A percentile compares a stretch with the other conserved stretches of the same genome.
phyloP scores from a whole-genome alignment of 306 rosid species.

The Mimosa bimucronata region DNA sequence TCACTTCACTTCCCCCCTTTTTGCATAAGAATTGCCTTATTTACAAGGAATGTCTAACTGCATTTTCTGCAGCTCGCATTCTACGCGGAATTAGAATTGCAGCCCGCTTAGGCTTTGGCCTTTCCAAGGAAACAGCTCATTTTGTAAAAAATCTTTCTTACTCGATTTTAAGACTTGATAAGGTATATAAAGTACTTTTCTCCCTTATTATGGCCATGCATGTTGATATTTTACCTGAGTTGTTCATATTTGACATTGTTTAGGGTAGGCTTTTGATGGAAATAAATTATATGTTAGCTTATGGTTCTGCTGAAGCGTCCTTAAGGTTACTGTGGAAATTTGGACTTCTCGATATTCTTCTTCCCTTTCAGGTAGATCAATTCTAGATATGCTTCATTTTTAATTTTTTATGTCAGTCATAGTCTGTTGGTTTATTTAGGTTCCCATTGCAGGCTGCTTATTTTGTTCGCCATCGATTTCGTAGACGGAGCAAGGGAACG shows the following conservation, averaged over 20 bases:
- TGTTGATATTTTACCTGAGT: slow-evolving; percentile 34
- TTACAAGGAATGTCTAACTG: slow-evolving; percentile 16
- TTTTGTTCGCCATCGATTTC: slow-evolving; percentile 68
- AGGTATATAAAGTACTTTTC: slow-evolving; percentile 54
- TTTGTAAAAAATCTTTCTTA: slow-evolving; percentile 54
- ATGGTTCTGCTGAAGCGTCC: slow-evolving; percentile 91
- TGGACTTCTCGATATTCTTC: slow-evolving; percentile 82
- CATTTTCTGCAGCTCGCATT: slow-evolving; percentile 76
- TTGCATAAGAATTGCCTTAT: not conserved
- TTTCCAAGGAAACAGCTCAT: slow-evolving; percentile 79
- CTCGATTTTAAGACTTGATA: slow-evolving; percentile 71
- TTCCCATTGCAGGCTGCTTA: slow-evolving; percentile 77
- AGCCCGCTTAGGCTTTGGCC: slow-evolving; percentile 80
- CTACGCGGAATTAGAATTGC: slow-evolving; percentile 86
- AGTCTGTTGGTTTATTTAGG: slow-evolving; percentile 29
- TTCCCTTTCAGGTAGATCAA: slow-evolving; percentile 69
- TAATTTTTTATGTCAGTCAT: slow-evolving; percentile 33
- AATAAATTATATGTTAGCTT: slow-evolving; percentile 86
- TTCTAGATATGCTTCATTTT: slow-evolving; percentile 5
- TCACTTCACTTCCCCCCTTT: not conserved
- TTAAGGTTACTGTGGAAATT: slow-evolving; percentile 81
- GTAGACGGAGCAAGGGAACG: slow-evolving; percentile 76
- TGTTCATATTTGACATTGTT: slow-evolving; percentile 36
- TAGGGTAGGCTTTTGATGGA: slow-evolving; percentile 89
- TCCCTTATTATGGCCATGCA: slow-evolving; percentile 29